Evolutionary conservation across 371 early-diverging fungal genomes (phyloP).

Genomic region (Zychaea mexicana): DNA sequence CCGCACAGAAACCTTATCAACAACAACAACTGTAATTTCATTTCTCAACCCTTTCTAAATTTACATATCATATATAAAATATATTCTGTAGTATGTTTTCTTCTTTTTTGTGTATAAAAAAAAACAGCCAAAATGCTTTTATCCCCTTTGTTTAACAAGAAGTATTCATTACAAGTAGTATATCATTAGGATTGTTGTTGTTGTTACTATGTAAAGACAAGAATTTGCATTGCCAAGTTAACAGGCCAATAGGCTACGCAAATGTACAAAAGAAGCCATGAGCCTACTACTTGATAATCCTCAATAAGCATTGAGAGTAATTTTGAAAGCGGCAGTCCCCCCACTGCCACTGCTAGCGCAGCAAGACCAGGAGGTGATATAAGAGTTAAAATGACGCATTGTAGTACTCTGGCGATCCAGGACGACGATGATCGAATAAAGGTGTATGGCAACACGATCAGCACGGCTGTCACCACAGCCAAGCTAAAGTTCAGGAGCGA

Average conservation of each 20-base stretch:
- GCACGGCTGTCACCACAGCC: constrained; percentile 71
- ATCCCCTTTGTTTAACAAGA: not conserved
- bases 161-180: no score
- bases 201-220: constrained; percentile 30
- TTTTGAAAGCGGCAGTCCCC: constrained; percentile 24
- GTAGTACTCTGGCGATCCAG: constrained; percentile 25
- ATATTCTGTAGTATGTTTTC: no score
- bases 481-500: constrained; percentile 86
- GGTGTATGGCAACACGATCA: constrained; percentile 68
- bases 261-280: constrained; percentile 64
- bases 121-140: not conserved
- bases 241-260: constrained; percentile 71
- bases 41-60: not conserved
- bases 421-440: constrained; percentile 56
- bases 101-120: not conserved
- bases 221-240: constrained; percentile 58
- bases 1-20: constrained; percentile 30
- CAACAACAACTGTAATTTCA: not conserved
- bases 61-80: no score
- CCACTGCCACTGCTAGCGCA: constrained; percentile 22
- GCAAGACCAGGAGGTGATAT: constrained; percentile 61
- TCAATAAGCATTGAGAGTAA: constrained; percentile 41
- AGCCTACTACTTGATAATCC: constrained; percentile 62
- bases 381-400: constrained; percentile 37
- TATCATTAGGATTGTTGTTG: no score